phyloP scores from a whole-genome alignment of 805 yeast species.

The Kurtzmaniella cleridarum region DNA sequence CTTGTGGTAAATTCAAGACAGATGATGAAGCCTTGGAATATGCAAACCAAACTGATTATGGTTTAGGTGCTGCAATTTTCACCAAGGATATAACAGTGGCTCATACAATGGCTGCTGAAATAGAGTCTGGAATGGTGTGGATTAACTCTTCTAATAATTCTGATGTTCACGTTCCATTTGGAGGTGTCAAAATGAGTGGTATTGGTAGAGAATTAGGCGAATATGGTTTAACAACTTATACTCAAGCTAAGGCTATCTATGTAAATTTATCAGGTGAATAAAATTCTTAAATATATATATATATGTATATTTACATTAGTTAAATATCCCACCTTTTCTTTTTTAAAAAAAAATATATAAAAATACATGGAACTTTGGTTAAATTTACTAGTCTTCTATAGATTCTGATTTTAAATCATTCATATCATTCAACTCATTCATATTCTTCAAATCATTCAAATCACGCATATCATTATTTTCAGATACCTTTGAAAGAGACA shows the following conservation, averaged over 20 bases:
- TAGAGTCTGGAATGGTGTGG: slow-evolving; percentile 42
- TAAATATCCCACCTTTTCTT: too few relatives aligned
- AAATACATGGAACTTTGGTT: too few relatives aligned
- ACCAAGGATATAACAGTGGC: slow-evolving; percentile 63
- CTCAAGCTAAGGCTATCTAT: slow-evolving; percentile 73
- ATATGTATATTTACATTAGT: too few relatives aligned
- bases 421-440: too few relatives aligned
- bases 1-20: slow-evolving; percentile 56
- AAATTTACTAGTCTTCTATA: too few relatives aligned
- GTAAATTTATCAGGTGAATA: slow-evolving; percentile 43
- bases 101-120: slow-evolving; percentile 53
- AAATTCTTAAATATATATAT: too few relatives aligned
- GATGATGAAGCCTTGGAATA: slow-evolving; percentile 62
- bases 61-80: slow-evolving; percentile 80
- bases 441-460: too few relatives aligned
- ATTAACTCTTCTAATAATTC: slow-evolving; percentile 42
- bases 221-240: slow-evolving; percentile 63
- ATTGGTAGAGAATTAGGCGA: slow-evolving; percentile 78
- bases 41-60: slow-evolving; percentile 73
- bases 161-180: slow-evolving; percentile 55
- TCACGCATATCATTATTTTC: neutral
- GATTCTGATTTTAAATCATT: too few relatives aligned
- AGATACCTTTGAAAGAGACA: neutral
- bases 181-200: slow-evolving; percentile 77
- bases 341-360: too few relatives aligned